These are phyloP conservation scores for Mollisia scopiformis DNA, from an alignment of 2,329 filamentous ascomycete genomes.

Conservation along the genomic window DNA sequence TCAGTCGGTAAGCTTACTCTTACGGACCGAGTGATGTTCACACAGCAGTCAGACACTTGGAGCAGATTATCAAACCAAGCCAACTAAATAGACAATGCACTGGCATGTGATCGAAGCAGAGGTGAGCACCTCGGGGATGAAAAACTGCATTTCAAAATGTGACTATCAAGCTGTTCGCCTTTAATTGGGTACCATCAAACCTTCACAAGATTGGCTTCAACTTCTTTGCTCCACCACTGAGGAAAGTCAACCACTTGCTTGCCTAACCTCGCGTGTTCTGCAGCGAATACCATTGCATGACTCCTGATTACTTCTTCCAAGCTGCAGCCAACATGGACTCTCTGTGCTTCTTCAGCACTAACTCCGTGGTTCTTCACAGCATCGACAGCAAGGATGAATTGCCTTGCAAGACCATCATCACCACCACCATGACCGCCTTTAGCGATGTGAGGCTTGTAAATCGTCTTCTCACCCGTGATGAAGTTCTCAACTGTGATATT, in stretches of 20 bases:
- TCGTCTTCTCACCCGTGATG: constrained; percentile 51
- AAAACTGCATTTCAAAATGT: too few relatives aligned
- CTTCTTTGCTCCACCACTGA: constrained; percentile 71
- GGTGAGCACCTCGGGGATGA: too few relatives aligned
- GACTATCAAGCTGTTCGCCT: too few relatives aligned
- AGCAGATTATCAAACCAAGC: too few relatives aligned
- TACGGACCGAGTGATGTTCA: too few relatives aligned
- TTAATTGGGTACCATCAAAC: background rate
- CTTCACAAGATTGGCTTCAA: constrained; percentile 40
- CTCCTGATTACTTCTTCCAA: constrained; percentile 87
- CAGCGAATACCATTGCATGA: constrained; percentile 92
- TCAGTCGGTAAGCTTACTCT: too few relatives aligned
- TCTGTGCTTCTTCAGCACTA: constrained; percentile 72
- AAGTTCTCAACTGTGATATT: constrained; percentile 80
- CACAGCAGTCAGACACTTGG: too few relatives aligned
- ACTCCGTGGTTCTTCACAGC: constrained; percentile 73
- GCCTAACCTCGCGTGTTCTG: constrained; percentile 78
- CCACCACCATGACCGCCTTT: constrained; percentile 74
- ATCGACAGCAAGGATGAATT: constrained; percentile 83
- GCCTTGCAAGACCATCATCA: constrained; percentile 76
- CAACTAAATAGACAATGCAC: too few relatives aligned
- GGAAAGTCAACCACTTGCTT: constrained; percentile 75
- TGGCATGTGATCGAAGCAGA: too few relatives aligned
- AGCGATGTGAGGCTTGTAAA: constrained; percentile 63
- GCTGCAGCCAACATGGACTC: constrained; percentile 76